Base-by-base conservation (phyloP, 1,139 yeast genomes). In the Debaryomyces coudertii region DNA sequence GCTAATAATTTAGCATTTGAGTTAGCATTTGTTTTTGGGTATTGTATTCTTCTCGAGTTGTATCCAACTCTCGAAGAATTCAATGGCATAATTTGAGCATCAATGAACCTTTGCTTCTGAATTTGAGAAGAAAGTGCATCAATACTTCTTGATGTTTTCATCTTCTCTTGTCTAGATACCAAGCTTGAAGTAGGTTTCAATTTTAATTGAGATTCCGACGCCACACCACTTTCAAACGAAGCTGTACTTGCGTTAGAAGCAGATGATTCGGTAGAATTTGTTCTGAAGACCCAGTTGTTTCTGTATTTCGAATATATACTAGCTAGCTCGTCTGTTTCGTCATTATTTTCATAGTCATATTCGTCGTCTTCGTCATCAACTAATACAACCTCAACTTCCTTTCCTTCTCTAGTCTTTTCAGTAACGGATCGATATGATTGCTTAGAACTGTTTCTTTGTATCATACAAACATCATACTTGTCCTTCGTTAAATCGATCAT, bases 251-350 rank as follows among this genome's bases (percentile, higher is more conserved):
- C 47, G 23, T 44, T 35, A 3, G 60, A 54, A 14, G 53, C 34
- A n/a, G 44, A 44, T 1, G 50, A 33, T 0, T 45, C 23, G 2
- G 40, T 50, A 1, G 68, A 58, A 16, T 53, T 51, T 15, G 62
- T 50, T 47, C 69, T 54, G 20, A 61, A 57, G 6, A 67, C 47
- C 71, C 45, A 31, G 58, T 72, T 60, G 31, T 63, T 62, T 43
- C 71, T 66, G 52, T 75, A 75, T 49, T 68, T 71, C n/a, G 79
- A 75, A 50, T 75, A 75, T 44, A 75, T 66, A 53, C 79, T 74
- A 48, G 60, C 59, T 43, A 71, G 60, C 22, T 71, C 77, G 44
- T 68, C 71, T 12, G 62, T 63, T 12, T 56, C 61, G 4, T 57
- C 60, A 3, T 53, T 50, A 15, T 61, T 60, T 18, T 62, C 62